phyloP scores from a whole-genome alignment of 768 basidiomycete species.

The Xerocomellus chrysenteron region DNA sequence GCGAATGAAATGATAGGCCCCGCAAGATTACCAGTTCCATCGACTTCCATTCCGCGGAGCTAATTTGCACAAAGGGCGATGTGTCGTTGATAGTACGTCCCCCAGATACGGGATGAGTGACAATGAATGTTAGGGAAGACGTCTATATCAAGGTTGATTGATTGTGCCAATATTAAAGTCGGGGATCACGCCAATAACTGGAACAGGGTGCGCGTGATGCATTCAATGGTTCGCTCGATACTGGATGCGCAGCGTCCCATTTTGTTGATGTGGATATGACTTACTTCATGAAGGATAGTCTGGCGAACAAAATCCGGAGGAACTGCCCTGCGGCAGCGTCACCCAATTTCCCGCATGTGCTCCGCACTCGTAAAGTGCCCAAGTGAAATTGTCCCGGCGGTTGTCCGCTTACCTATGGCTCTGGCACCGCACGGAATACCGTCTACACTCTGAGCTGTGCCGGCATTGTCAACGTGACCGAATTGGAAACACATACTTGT shows the following conservation, averaged over 20 bases:
- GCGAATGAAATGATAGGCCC: conserved; percentile 16
- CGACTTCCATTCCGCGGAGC: conserved; percentile 24
- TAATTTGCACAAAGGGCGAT: background rate
- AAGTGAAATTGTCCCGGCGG: background rate
- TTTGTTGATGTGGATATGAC: background rate
- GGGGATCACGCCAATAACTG: conserved; percentile 1
- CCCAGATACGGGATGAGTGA: background rate
- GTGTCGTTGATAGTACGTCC: background rate
- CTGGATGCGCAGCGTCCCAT: background rate
- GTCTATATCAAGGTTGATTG: conserved; percentile 12
- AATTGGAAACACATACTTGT: conserved; percentile 1
- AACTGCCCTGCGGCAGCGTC: background rate
- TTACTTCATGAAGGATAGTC: background rate
- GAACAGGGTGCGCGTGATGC: background rate
- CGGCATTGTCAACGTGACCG: background rate
- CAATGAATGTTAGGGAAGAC: background rate
- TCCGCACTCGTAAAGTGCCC: background rate
- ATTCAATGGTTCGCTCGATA: background rate
- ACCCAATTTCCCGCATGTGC: background rate
- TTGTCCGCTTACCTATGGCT: background rate
- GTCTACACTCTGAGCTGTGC: background rate
- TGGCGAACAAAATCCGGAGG: background rate
- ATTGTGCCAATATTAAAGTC: background rate
- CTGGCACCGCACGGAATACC: background rate
- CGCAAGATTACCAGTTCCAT: conserved; percentile 11